Base-by-base conservation (phyloP, 164 flowering plant genomes). In the Vitis amurensis region DNA sequence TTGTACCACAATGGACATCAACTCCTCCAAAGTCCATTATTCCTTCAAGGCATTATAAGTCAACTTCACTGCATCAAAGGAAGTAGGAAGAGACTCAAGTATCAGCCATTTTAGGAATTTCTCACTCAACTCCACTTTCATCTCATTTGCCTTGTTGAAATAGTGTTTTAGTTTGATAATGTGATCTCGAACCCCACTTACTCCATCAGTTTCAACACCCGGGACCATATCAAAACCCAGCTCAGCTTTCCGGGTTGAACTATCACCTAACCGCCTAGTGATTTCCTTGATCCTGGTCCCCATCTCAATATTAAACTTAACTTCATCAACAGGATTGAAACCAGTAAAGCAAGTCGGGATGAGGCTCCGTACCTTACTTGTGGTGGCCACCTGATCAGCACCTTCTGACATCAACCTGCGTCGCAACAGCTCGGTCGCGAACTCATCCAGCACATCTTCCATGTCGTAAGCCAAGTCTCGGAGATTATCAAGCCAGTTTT, bases 221-320 rank as follows among this genome's bases (percentile, higher is more conserved):
- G 23, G 23, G 23, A 50, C 29, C 56, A n/a, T 37, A 48, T 64
- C 66, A 14, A 71, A 68, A 3, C 49, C 61, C 27, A 76, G 63
- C 5, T 0, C 19, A 49, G 0, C n/a, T 37, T 44, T 63, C 1
- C 27, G 17, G 14, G 5, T 47, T 1, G 17, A 14, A 16, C 68
- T 64, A 2, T 63, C 48, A 3, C 68, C 37, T 12, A 74, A 15
- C 23, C 72, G 51, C 4, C 30, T 3, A 16, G 68, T 8, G 65
- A 69, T 68, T 7, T 64, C 69, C 53, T 65, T 17, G 15, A 75
- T 47, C 67, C 62, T 70, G 68, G 71, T 64, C 29, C 53, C 51
- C 11, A 63, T 63, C 11, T 44, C 50, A n/a, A 47, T 4, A n/a
- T 63, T 63, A 11, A 60, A 29, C 11, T 14, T 55, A 13, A 11